These are phyloP conservation scores for Chrysoporthe cubensis DNA, from an alignment of 2,329 filamentous ascomycete species.

Conservation along the genomic window DNA sequence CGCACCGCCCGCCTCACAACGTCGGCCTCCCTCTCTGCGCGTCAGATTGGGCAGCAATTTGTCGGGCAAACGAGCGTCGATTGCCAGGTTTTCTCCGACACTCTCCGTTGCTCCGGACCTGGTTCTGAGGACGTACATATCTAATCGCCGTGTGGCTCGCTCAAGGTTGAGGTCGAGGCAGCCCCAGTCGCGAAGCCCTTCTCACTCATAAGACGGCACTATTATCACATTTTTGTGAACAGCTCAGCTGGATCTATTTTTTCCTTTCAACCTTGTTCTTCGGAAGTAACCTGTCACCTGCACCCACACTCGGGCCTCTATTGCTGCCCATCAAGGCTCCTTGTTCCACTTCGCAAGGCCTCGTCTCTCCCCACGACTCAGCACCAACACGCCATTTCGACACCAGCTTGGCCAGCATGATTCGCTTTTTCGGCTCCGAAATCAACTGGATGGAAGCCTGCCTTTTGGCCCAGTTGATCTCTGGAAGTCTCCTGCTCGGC, in stretches of 20 bases:
- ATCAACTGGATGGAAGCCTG: background rate
- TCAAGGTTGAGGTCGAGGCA: too few relatives aligned
- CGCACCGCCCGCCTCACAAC: background rate
- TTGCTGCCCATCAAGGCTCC: background rate
- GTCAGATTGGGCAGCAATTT: conserved; percentile 1
- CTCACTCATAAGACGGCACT: too few relatives aligned
- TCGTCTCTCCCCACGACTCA: background rate
- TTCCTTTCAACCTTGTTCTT: too few relatives aligned
- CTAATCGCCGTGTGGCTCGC: too few relatives aligned
- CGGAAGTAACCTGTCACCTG: too few relatives aligned
- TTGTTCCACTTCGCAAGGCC: background rate
- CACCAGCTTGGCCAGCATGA: background rate
- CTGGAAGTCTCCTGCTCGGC: conserved; percentile 10
- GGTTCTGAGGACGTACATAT: background rate
- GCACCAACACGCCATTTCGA: background rate
- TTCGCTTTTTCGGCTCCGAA: too few relatives aligned
- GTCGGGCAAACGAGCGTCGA: background rate
- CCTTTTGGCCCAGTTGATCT: background rate
- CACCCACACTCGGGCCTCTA: background rate
- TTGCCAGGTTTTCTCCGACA: background rate
- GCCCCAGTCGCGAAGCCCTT: too few relatives aligned
- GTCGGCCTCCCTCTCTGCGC: background rate
- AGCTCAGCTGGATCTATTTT: too few relatives aligned
- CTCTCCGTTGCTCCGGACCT: background rate
- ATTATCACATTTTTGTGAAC: too few relatives aligned